Evolutionary conservation across 805 yeast genomes (phyloP).

Genomic region (Nakazawaea pomicola): DNA sequence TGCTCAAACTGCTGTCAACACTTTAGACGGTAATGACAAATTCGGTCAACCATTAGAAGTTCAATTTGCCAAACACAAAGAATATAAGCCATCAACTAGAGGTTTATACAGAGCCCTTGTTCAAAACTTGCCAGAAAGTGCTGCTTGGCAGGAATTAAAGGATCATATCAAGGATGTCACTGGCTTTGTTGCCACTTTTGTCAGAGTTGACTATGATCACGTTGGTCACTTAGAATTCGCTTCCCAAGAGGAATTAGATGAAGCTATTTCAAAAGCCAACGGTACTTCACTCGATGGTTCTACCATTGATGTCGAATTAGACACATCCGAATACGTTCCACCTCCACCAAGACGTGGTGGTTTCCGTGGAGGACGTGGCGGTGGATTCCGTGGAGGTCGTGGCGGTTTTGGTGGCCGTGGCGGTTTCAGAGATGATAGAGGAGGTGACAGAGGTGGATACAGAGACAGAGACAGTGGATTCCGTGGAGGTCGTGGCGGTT

Average conservation of each 20-base stretch:
- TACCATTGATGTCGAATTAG: conserved; percentile 72
- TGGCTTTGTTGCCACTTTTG: conserved; percentile 57
- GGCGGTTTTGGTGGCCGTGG: conserved; percentile 34
- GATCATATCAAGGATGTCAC: conserved; percentile 83
- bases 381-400: conserved; percentile 40
- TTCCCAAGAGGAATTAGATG: conserved; percentile 68
- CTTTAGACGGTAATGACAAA: conserved; percentile 40
- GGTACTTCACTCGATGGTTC: conserved; percentile 68
- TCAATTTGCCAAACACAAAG: conserved; percentile 45
- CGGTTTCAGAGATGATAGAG: conserved; percentile 42
- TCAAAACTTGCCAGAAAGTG: conserved; percentile 64
- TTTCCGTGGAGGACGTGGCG: conserved; percentile 40
- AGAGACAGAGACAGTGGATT: conserved; percentile 34
- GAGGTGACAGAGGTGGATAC: conserved; percentile 41
- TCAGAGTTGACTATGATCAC: conserved; percentile 43
- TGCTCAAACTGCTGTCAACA: conserved; percentile 45
- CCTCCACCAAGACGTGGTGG: conserved; percentile 40
- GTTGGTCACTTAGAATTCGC: conserved; percentile 51
- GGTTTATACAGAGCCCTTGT: conserved; percentile 73
- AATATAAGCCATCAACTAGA: conserved; percentile 48
- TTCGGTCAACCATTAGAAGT: conserved; percentile 46
- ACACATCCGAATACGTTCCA: conserved; percentile 54
- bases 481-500: conserved; percentile 25
- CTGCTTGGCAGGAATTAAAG: conserved; percentile 86
- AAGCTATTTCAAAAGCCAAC: conserved; percentile 71